Percentiles rank a stretch among this genome's conserved stretches.
These are phyloP conservation scores for Pseudonitzschia multiseries DNA, from an alignment of 108 stramenopile genomes.

Conservation along the genomic window DNA sequence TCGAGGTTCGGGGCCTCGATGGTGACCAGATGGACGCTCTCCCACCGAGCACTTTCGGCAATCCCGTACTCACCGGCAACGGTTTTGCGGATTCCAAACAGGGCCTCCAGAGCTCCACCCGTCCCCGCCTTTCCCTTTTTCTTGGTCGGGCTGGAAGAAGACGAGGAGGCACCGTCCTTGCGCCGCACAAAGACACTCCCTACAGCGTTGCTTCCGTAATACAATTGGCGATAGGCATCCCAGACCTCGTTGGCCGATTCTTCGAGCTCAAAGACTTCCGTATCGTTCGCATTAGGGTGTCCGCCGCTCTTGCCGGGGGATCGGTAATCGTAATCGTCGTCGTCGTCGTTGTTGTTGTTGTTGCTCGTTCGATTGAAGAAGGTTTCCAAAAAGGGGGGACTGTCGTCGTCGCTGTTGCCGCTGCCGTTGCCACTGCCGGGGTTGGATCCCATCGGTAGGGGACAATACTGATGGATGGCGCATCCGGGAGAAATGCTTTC, in stretches of 20 bases:
- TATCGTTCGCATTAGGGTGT: neutral
- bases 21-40: constrained; percentile 89
- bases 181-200: constrained; percentile 88
- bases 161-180: constrained; percentile 31
- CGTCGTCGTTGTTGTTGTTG: no score
- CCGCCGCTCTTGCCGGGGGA: neutral
- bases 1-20: constrained; percentile 42
- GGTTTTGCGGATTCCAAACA: constrained; percentile 87
- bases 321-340: neutral
- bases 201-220: constrained; percentile 76
- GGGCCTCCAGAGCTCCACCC: constrained; percentile 34
- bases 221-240: constrained; percentile 88
- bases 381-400: constrained; percentile 1
- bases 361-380: neutral
- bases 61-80: constrained; percentile 6
- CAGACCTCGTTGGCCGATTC: constrained; percentile 87
- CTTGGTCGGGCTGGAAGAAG: neutral
- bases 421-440: neutral
- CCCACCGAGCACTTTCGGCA: constrained; percentile 55
- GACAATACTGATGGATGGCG: neutral
- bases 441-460: neutral
- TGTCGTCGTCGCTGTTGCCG: neutral
- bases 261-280: constrained; percentile 16
- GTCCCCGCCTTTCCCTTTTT: neutral
- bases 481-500: neutral